Conservation (phyloP, 2,329 filamentous ascomycete species). For the Eurotiales sp. region DNA sequence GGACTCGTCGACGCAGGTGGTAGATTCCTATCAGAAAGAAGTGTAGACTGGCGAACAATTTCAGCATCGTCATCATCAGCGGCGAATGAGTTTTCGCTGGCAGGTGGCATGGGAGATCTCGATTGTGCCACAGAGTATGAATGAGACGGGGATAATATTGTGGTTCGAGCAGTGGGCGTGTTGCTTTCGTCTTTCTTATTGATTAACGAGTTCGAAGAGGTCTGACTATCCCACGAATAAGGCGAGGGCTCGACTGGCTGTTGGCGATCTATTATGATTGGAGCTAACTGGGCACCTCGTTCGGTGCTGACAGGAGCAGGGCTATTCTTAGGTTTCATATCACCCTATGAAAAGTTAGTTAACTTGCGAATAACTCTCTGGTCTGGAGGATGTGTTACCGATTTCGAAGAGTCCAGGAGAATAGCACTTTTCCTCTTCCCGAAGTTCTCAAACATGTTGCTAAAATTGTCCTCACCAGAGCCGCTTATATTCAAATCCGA, state of each 20-base stretch:
- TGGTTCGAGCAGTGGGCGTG: constrained; percentile 10
- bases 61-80: constrained; percentile 38
- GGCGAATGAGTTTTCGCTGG: constrained; percentile 21
- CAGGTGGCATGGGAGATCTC: constrained; percentile 11
- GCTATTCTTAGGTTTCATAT: constrained; percentile 20
- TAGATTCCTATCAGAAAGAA: constrained; percentile 25
- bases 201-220: constrained; percentile 50
- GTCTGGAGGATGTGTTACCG: constrained; percentile 1
- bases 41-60: constrained; percentile 33
- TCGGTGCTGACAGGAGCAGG: constrained; percentile 21
- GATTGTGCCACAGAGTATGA: constrained; percentile 13
- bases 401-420: constrained; percentile 23
- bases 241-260: constrained; percentile 46
- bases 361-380: background rate
- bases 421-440: constrained; percentile 32
- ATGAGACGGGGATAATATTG: constrained; percentile 11
- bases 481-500: constrained; percentile 39
- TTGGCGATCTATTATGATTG: constrained; percentile 44
- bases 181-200: constrained; percentile 31
- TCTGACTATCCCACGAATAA: constrained; percentile 51
- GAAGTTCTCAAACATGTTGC: constrained; percentile 50
- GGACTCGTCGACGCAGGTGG: constrained; percentile 19
- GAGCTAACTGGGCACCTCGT: constrained; percentile 30
- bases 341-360: constrained; percentile 10
- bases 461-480: constrained; percentile 45